Evolutionary conservation across 2,329 filamentous ascomycete species (phyloP), one percentile per base, ranked within the genome.

Genomic region (Venturia asperata): DNA sequence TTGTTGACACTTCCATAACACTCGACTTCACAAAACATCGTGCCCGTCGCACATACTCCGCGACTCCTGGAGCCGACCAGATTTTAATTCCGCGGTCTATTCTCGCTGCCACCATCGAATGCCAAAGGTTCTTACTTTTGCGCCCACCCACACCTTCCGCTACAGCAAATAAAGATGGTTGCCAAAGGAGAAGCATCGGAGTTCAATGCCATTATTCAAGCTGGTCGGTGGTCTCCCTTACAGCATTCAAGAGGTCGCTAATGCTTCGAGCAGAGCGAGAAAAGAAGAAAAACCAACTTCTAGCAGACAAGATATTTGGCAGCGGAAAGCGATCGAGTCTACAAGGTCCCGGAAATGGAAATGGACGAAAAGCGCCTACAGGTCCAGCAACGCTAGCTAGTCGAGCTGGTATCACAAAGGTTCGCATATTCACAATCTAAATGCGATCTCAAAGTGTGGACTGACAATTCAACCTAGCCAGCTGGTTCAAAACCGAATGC

Each of bases 361-460:
- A 73, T 7, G 79, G 71, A 73, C 77, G 67, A 73, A 74, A 65
- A 71, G 74, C 62, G 79, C 63, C 61, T 24, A 64, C 72, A 64
- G 13, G 71, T 68, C 70, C 82, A 63, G 79, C 85, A 71, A 85
- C 85, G 3, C 82, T 92, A 62, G 85, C 89, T 65, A 89, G 87
- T 75, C 84, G 89, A 74, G 86, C 89, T 66, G 89, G 89, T 47
- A 81, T 92, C 62, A 85, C 84, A 71, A 92, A 92, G 84, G 86
- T 86, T 63, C 43, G 56, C 68, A 39, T 30, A 63, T 43, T 30
- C n/a, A 70, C 34, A 69, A 56, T 65, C 39, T 19, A 63, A 69
- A 70, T 74, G 24, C 71, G 73, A n/a, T 63, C 10, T 37, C 45
- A 17, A 41, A 39, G 39, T 24, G 56, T 9, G 58, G 19, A 34